A percentile compares a stretch with the other conserved stretches of the same genome.
phyloP scores from a whole-genome alignment of 1,139 yeast species.

The Zygosaccharomyces sapae region DNA sequence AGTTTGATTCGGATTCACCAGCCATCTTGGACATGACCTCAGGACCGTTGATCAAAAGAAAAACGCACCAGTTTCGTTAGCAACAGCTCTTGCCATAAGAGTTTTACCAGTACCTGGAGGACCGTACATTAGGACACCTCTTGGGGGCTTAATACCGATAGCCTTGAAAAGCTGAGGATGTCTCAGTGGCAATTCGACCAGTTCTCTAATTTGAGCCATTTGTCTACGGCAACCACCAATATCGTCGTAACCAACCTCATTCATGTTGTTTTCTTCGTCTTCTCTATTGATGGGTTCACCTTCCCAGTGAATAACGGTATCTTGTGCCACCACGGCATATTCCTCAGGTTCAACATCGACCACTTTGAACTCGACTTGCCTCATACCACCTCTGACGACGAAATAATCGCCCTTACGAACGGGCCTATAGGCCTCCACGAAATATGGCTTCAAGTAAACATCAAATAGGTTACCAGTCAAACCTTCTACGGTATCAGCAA shows the following conservation, averaged over 20 bases:
- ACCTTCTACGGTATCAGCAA: slow-evolving; percentile 98
- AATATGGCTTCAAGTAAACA: slow-evolving; percentile 94
- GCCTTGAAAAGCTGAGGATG: slow-evolving; percentile 96
- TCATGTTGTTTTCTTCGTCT: slow-evolving; percentile 88
- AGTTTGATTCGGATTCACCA: slow-evolving; percentile 96
- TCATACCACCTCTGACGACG: slow-evolving; percentile 97
- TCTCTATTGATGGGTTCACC: slow-evolving; percentile 99
- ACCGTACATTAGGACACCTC: slow-evolving; percentile 95
- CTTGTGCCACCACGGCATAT: slow-evolving; percentile 97
- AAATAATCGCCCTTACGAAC: slow-evolving; percentile 96
- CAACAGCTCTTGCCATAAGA: slow-evolving; percentile 98
- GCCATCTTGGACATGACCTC: slow-evolving; percentile 99
- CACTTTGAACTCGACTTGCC: slow-evolving; percentile 97
- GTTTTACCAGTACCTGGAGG: slow-evolving; percentile 61
- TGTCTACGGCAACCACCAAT: slow-evolving; percentile 99
- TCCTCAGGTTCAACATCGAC: slow-evolving; percentile 98
- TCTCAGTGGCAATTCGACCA: slow-evolving; percentile 93
- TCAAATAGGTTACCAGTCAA: slow-evolving; percentile 96
- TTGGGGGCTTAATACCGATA: slow-evolving; percentile 96
- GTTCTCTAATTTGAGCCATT: slow-evolving; percentile 97
- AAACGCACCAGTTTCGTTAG: slow-evolving; percentile 98
- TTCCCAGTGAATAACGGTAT: slow-evolving; percentile 95
- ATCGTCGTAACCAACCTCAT: slow-evolving; percentile 97
- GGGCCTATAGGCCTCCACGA: slow-evolving; percentile 98
- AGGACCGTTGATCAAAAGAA: slow-evolving; percentile 99